phyloP scores from a whole-genome alignment of 352 stramenopile genomes.

The Blastocystis sp. region DNA sequence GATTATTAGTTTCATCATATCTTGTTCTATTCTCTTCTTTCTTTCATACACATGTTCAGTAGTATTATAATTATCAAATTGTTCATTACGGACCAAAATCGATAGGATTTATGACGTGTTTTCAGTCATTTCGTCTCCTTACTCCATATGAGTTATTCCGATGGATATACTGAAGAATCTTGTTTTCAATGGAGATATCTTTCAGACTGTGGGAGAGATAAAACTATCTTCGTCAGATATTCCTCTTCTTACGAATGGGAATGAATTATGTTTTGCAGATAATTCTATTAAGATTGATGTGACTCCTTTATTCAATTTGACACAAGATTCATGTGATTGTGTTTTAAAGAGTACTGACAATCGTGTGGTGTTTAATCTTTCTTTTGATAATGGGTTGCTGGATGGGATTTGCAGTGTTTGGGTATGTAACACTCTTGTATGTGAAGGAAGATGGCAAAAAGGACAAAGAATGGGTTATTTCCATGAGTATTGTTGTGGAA shows the following conservation, averaged over 20 bases:
- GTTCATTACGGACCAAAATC: too few species aligned
- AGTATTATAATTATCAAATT: too few species aligned
- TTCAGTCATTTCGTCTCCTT: too few species aligned
- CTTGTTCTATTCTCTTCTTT: not conserved
- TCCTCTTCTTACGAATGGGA: not conserved
- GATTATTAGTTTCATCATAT: not conserved
- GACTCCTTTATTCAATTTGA: not conserved
- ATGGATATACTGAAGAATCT: not conserved
- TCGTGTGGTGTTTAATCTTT: not conserved
- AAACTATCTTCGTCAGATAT: not conserved
- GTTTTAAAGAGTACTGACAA: not conserved
- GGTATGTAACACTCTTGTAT: not conserved
- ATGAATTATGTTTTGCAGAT: not conserved
- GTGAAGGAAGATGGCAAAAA: not conserved
- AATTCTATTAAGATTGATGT: not conserved
- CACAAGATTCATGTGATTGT: not conserved
- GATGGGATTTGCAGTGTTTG: not conserved
- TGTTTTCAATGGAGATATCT: not conserved
- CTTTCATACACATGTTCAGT: too few species aligned
- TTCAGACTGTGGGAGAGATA: not conserved
- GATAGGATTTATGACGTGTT: too few species aligned
- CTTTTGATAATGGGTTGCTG: not conserved
- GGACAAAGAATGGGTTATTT: not conserved
- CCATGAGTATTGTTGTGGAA: not conserved
- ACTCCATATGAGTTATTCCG: not conserved